Conservation (phyloP, 1,284 basidiomycete genomes). For the Rugosomyces carneus region DNA sequence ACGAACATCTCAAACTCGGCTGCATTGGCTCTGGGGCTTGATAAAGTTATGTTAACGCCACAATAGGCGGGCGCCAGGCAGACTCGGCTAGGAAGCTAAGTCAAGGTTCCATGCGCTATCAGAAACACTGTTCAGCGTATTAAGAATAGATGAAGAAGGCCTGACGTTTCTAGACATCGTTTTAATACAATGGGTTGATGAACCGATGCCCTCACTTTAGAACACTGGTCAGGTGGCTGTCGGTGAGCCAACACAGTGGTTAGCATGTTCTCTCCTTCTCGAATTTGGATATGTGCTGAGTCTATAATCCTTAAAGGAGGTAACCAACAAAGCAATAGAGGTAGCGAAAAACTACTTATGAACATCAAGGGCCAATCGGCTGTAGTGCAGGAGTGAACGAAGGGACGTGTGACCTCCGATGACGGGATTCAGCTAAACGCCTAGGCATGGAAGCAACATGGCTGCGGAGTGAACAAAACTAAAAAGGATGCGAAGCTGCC, state of each 20-base stretch:
- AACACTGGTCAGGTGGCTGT: background rate
- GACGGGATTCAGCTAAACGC: slow-evolving; percentile 1
- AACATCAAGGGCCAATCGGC: slow-evolving; percentile 3
- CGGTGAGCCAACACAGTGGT: background rate
- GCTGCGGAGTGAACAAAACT: background rate
- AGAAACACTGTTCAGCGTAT: background rate
- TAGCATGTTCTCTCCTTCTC: background rate
- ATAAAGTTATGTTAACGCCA: slow-evolving; percentile 7
- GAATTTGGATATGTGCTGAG: background rate
- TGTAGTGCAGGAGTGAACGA: background rate
- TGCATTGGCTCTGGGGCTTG: background rate
- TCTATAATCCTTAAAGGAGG: slow-evolving; percentile 4
- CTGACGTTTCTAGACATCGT: background rate
- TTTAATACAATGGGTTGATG: background rate
- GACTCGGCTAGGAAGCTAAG: background rate
- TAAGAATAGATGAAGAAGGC: background rate
- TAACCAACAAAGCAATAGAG: background rate
- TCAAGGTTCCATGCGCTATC: background rate
- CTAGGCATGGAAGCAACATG: background rate
- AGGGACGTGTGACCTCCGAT: slow-evolving; percentile 7
- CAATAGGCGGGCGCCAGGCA: background rate
- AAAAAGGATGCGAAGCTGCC: slow-evolving; percentile 1
- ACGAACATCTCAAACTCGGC: background rate
- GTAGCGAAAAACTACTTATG: background rate
- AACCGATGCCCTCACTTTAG: background rate